Evolutionary conservation across 2,329 filamentous ascomycete species (phyloP), one percentile per base, ranked within the genome.

Genomic region (Aspergillus viridinutans): DNA sequence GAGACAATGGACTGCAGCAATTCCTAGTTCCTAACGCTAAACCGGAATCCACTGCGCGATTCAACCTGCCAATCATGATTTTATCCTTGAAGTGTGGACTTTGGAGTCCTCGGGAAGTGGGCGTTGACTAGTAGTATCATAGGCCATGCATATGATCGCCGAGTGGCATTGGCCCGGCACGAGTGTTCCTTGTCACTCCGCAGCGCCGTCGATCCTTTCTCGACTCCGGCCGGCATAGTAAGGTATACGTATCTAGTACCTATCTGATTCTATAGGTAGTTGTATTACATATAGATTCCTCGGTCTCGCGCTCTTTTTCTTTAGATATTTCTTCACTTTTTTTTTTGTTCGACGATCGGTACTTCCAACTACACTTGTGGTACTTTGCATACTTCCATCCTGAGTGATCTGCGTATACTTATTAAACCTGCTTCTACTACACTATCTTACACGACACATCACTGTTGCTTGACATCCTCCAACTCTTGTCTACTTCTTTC

Each of bases 1-100:
- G 59, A 64, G 62, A 61, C 63, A 61, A 59, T 63, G 63, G 63
- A 55, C 57, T 53, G 38, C 32, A 25, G 21, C 20, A 14, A 60
- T 63, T 54, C 59, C 60, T 38, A 7, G 32, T 38, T 58, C 48
- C 56, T 60, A 63, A 54, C 54, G 57, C 42, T 61, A 57, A 59
- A 64, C 58, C 55, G 50, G 57, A 57, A 53, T 29, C 53, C 38
- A 52, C 40, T 53, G 42, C 56, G 25, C 29, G 32, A 45, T 29
- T 50, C 29, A 49, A 23, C 17, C 43, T 47, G 43, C 43, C 43
- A 47, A 47, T 47, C 43, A 47, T 25, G 32, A 17, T 38, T 38
- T 17, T 17, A 38, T 38, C 5, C 32, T 17, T 38, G 32, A 17
- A 7, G 5, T 38, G 5, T 38, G 32, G 14, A 17, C 32, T n/a